Conservation (phyloP, 2,329 filamentous ascomycete genomes). For the Lecanicillium sp. region DNA sequence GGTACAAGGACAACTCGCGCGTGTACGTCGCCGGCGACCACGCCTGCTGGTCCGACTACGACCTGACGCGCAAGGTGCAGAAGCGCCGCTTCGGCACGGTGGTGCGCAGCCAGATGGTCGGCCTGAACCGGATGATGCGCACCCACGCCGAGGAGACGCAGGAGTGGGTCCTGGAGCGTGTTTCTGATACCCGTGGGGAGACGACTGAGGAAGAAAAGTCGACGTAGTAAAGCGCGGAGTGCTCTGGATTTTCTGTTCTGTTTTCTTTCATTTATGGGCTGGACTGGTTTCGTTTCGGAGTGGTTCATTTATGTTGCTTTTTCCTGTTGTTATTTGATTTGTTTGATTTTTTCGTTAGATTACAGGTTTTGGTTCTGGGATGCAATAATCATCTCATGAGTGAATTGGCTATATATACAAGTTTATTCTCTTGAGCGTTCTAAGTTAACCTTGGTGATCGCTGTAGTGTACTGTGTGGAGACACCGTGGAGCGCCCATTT, state of each 20-base stretch:
- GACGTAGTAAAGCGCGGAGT: conserved; percentile 15
- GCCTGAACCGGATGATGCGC: conserved; percentile 52
- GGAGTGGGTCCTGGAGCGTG: conserved; percentile 43
- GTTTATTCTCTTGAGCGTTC: not conserved
- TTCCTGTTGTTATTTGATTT: not conserved
- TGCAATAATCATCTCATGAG: not conserved
- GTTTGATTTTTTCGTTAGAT: not conserved
- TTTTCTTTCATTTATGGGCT: not conserved
- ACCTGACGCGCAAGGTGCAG: conserved; percentile 51
- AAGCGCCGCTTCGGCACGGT: conserved; percentile 58
- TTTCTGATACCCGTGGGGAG: conserved; percentile 33
- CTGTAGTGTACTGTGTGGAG: not conserved
- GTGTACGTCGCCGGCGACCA: conserved; percentile 75
- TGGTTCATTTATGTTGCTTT: not conserved
- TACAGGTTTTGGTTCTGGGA: not conserved
- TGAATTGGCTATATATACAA: not conserved
- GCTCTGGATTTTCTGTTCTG: not conserved
- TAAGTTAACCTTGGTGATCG: not conserved
- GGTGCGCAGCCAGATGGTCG: conserved; percentile 41
- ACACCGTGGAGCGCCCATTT: not conserved
- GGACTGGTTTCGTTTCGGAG: not conserved
- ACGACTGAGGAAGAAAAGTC: conserved; percentile 45
- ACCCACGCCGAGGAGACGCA: conserved; percentile 46
- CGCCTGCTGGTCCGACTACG: conserved; percentile 64
- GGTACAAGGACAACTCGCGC: conserved; percentile 78